Percentiles rank a stretch among this genome's conserved stretches.
Conservation (phyloP, 2,329 filamentous ascomycete genomes). For the Verticillium zaregamsianum region DNA sequence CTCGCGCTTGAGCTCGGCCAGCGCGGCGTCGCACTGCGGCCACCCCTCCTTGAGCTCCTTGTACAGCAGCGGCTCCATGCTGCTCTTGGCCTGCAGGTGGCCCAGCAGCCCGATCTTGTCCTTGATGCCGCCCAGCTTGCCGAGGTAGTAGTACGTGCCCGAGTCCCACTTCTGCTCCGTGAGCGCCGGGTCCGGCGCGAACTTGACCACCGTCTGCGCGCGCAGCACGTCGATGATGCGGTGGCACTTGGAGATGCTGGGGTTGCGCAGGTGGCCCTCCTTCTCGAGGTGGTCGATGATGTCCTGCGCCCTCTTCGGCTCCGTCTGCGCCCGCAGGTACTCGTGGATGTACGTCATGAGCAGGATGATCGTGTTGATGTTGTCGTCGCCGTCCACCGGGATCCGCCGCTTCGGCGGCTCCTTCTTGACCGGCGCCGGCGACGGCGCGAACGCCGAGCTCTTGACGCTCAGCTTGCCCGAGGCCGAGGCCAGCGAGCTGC, state of each 20-base stretch:
- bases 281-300: slow-evolving; percentile 79
- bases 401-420: slow-evolving; percentile 57
- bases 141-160: slow-evolving; percentile 78
- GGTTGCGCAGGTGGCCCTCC: slow-evolving; percentile 48
- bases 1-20: slow-evolving; percentile 72
- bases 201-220: slow-evolving; percentile 56
- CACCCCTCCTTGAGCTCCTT: slow-evolving; percentile 96
- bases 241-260: slow-evolving; percentile 21
- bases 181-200: slow-evolving; percentile 51
- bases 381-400: slow-evolving; percentile 37
- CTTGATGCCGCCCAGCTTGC: slow-evolving; percentile 75
- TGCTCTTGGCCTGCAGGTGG: slow-evolving; percentile 76
- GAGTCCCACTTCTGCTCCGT: slow-evolving; percentile 63
- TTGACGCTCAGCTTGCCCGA: slow-evolving; percentile 56
- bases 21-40: slow-evolving; percentile 75
- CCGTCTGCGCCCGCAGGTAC: slow-evolving; percentile 68
- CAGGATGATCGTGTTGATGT: slow-evolving; percentile 3
- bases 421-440: slow-evolving; percentile 50
- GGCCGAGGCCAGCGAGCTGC: slow-evolving; percentile 57
- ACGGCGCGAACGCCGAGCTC: slow-evolving; percentile 50
- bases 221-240: slow-evolving; percentile 66
- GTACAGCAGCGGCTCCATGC: slow-evolving; percentile 75
- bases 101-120: slow-evolving; percentile 72
- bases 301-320: slow-evolving; percentile 66
- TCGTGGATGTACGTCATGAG: slow-evolving; percentile 77